Percentiles rank a stretch among this genome's conserved stretches.
Conservation (phyloP, 2,329 filamentous ascomycete genomes). For the Fusarium nurragi region DNA sequence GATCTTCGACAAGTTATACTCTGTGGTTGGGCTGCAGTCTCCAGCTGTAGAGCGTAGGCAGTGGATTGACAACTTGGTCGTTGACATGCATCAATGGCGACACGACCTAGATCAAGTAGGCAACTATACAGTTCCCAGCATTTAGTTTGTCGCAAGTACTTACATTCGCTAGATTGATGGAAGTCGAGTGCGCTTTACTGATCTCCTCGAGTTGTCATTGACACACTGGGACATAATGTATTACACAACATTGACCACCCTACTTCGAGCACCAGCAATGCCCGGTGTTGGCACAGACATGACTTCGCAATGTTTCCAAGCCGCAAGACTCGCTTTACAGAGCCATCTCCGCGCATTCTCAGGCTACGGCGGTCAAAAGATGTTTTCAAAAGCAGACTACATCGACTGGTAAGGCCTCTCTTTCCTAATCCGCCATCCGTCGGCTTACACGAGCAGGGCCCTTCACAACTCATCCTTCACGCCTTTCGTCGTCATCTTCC, state of each 20-base stretch:
- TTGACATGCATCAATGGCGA: conserved; percentile 23
- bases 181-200: conserved; percentile 5
- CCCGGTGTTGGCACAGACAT: conserved; percentile 18
- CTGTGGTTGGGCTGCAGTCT: conserved; percentile 3
- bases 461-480: conserved; percentile 38
- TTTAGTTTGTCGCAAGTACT: neutral
- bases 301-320: conserved; percentile 29
- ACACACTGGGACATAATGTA: conserved; percentile 36
- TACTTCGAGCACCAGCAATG: conserved; percentile 23
- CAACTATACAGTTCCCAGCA: neutral
- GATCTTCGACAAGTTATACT: conserved; percentile 31
- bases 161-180: conserved; percentile 8
- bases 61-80: conserved; percentile 10
- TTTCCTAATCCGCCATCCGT: neutral
- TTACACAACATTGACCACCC: conserved; percentile 30
- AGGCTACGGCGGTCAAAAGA: conserved; percentile 11
- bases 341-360: conserved; percentile 31
- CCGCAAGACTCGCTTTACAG: conserved; percentile 19
- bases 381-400: conserved; percentile 29
- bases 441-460: conserved; percentile 23
- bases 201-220: conserved; percentile 9
- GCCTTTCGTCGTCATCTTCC: conserved; percentile 35
- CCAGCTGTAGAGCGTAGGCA: conserved; percentile 9
- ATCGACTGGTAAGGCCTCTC: conserved; percentile 37
- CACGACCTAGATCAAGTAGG: conserved; percentile 16